Evolutionary conservation across 306 rosid genomes (phyloP).

Genomic region (Carpinus viminea): DNA sequence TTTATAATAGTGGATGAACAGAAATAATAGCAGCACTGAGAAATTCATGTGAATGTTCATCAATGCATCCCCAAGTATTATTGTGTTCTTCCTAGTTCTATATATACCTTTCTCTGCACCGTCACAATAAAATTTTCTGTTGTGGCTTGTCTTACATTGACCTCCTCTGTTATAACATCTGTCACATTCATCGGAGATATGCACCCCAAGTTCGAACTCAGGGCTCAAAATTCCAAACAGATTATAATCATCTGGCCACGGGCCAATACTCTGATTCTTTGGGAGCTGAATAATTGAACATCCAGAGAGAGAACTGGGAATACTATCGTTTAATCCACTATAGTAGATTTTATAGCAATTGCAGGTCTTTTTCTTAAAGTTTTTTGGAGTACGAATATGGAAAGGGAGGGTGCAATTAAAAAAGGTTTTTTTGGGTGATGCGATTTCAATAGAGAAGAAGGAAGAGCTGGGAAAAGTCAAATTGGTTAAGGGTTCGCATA

Average conservation of each 20-base stretch:
- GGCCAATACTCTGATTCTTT: background rate
- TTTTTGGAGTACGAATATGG: too few relatives aligned
- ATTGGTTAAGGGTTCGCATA: background rate
- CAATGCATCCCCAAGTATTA: too few relatives aligned
- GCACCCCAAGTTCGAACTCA: conserved; percentile 16
- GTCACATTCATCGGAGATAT: conserved; percentile 19
- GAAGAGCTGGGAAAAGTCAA: background rate
- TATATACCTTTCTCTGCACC: background rate
- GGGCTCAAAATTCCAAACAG: background rate
- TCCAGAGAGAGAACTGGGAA: too few relatives aligned
- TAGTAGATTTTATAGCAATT: too few relatives aligned
- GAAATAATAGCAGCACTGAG: too few relatives aligned
- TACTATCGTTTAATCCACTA: too few relatives aligned
- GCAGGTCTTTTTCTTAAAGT: too few relatives aligned
- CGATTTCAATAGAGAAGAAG: conserved; percentile 9
- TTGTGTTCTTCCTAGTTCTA: background rate
- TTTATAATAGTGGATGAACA: too few relatives aligned
- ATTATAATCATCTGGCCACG: background rate
- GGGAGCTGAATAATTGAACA: too few relatives aligned
- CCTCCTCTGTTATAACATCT: conserved; percentile 14
- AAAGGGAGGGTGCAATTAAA: conserved; percentile 18
- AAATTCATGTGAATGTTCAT: background rate
- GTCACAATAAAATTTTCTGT: background rate
- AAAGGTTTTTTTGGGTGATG: background rate
- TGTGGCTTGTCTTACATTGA: background rate